Evolutionary conservation across 805 yeast species (phyloP).

Genomic region (Ogataea nitratoaversa): DNA sequence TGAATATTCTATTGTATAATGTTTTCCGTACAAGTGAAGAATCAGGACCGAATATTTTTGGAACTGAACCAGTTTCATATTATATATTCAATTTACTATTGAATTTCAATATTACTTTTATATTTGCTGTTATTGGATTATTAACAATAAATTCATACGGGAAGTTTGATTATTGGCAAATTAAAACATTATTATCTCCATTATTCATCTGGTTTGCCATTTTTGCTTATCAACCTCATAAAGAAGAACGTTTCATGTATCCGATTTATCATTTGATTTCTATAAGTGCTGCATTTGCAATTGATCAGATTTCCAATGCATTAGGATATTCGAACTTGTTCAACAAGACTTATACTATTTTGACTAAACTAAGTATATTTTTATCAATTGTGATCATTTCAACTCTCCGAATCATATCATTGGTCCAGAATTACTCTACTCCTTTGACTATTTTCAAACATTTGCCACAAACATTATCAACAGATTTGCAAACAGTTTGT

Average conservation of each 20-base stretch:
- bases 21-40: slow-evolving; percentile 63
- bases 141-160: slow-evolving; percentile 24
- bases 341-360: slow-evolving; percentile 8
- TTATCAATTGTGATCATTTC: slow-evolving; percentile 29
- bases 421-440: slow-evolving; percentile 65
- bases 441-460: slow-evolving; percentile 60
- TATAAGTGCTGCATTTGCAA: slow-evolving; percentile 55
- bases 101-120: slow-evolving; percentile 61
- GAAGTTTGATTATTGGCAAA: slow-evolving; percentile 9
- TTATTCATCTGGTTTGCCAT: slow-evolving; percentile 61
- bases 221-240: slow-evolving; percentile 78
- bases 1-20: slow-evolving; percentile 79
- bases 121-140: slow-evolving; percentile 39
- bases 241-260: slow-evolving; percentile 87
- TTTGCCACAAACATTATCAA: slow-evolving; percentile 26
- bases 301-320: slow-evolving; percentile 13
- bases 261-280: slow-evolving; percentile 74
- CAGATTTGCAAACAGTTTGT: slow-evolving; percentile 54
- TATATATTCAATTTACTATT: slow-evolving; percentile 64
- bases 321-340: slow-evolving; percentile 13
- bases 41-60: slow-evolving; percentile 88
- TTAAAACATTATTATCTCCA: slow-evolving; percentile 40
- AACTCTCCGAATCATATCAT: slow-evolving; percentile 51
- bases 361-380: slow-evolving; percentile 9
- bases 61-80: slow-evolving; percentile 74